A percentile compares a stretch with the other conserved stretches of the same genome.
These are phyloP conservation scores for Xylogone sp. DNA, from an alignment of 2,329 filamentous ascomycete species.

Conservation along the genomic window DNA sequence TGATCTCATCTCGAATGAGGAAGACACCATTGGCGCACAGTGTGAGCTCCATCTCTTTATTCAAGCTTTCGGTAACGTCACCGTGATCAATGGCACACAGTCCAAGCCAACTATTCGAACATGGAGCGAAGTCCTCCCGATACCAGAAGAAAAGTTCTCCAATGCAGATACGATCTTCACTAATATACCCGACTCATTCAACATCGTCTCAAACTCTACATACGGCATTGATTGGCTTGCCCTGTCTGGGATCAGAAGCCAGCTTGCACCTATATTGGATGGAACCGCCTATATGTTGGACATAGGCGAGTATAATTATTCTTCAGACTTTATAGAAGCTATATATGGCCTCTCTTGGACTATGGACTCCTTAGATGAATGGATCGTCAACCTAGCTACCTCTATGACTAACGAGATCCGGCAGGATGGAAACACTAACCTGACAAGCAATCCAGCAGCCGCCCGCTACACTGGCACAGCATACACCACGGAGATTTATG, in stretches of 20 bases:
- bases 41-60: neutral
- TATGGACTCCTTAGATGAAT: neutral
- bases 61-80: neutral
- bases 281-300: no score
- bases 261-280: no score
- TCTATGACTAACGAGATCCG: neutral
- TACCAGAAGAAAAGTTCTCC: no score
- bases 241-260: no score
- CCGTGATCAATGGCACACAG: neutral
- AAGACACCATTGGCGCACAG: neutral
- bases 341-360: no score
- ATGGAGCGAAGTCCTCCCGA: neutral
- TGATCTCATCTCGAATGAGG: neutral
- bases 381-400: neutral
- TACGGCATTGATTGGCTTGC: neutral
- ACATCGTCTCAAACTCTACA: neutral
- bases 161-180: neutral
- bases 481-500: conserved; percentile 23
- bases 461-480: neutral
- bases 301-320: no score
- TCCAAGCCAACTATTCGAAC: neutral
- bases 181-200: neutral
- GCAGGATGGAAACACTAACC: neutral
- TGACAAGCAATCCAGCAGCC: neutral
- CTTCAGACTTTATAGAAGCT: no score